Evolutionary conservation across 1,284 basidiomycete genomes (phyloP).

Genomic region (Phellopilus nigrolimitatus): DNA sequence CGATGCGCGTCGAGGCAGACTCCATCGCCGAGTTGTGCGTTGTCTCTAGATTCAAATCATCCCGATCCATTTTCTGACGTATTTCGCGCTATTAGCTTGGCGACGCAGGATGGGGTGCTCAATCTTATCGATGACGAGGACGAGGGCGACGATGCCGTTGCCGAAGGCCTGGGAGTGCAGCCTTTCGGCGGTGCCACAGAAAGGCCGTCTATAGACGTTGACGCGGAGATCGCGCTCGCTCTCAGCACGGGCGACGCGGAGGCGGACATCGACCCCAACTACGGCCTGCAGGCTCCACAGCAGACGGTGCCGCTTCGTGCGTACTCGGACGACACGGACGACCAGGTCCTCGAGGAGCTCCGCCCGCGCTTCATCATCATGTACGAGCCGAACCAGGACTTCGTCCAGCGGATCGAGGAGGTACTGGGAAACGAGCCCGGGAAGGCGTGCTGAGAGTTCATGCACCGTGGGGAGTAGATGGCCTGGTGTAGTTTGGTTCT

Average conservation of each 20-base stretch:
- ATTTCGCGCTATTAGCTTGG: slow-evolving; percentile 3
- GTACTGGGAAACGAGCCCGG: too few relatives aligned
- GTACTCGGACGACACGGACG: slow-evolving; percentile 92
- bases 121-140: slow-evolving; percentile 20
- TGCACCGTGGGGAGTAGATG: too few relatives aligned
- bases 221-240: too few relatives aligned
- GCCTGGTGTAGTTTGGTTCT: too few relatives aligned
- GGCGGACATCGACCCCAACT: slow-evolving; percentile 70
- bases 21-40: slow-evolving; percentile 57
- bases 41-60: background rate
- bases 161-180: background rate
- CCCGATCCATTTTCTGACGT: background rate
- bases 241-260: slow-evolving; percentile 23
- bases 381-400: slow-evolving; percentile 93
- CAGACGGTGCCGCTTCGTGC: slow-evolving; percentile 84
- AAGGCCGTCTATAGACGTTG: slow-evolving; percentile 33
- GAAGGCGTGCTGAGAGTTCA: too few relatives aligned
- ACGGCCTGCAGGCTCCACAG: slow-evolving; percentile 77
- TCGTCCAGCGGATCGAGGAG: slow-evolving; percentile 90
- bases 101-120: slow-evolving; percentile 14
- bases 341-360: slow-evolving; percentile 83
- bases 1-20: slow-evolving; percentile 49
- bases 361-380: slow-evolving; percentile 90
- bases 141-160: slow-evolving; percentile 20
- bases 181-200: slow-evolving; percentile 16